These are phyloP conservation scores for Amaranthus hypochondriacus DNA, from an alignment of 148 eudicot genomes.

Conservation along the genomic window DNA sequence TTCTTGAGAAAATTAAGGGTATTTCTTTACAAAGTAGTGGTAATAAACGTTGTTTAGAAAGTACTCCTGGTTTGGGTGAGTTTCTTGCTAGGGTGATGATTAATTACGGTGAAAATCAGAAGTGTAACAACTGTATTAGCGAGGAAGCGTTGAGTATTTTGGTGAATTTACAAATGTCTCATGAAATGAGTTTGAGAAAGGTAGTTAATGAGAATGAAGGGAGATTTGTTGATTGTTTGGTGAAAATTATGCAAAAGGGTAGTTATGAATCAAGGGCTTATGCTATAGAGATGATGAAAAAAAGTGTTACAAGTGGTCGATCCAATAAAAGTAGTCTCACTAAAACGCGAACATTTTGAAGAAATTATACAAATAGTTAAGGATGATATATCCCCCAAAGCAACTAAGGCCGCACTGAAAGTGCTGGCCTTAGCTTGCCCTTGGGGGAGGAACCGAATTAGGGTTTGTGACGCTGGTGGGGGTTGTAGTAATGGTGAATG, in stretches of 20 bases:
- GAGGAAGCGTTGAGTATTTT: conserved; percentile 56
- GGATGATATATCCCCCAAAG: conserved; percentile 7
- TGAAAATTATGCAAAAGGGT: conserved; percentile 16
- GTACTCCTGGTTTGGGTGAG: conserved; percentile 40
- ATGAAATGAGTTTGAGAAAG: conserved; percentile 29
- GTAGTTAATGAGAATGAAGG: background rate
- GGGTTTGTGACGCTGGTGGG: background rate
- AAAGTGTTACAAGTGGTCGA: background rate
- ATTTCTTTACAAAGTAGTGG: conserved; percentile 46
- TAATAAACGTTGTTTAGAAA: conserved; percentile 49
- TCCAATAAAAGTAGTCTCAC: background rate
- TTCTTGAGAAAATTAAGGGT: conserved; percentile 36
- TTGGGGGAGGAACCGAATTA: conserved; percentile 8
- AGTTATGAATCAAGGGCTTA: conserved; percentile 9
- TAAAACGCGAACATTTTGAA: background rate
- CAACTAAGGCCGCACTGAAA: conserved; percentile 7
- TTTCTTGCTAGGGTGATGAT: conserved; percentile 39
- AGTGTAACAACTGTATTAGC: conserved; percentile 10
- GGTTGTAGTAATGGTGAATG: conserved; percentile 29
- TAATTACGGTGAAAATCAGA: background rate
- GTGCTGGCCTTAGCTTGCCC: conserved; percentile 5
- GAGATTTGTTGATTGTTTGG: background rate
- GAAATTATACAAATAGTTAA: background rate
- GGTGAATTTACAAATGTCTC: conserved; percentile 39
- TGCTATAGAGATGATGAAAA: conserved; percentile 2